Conservation (phyloP, 768 basidiomycete species). For the Panaeolus papilionaceus region DNA sequence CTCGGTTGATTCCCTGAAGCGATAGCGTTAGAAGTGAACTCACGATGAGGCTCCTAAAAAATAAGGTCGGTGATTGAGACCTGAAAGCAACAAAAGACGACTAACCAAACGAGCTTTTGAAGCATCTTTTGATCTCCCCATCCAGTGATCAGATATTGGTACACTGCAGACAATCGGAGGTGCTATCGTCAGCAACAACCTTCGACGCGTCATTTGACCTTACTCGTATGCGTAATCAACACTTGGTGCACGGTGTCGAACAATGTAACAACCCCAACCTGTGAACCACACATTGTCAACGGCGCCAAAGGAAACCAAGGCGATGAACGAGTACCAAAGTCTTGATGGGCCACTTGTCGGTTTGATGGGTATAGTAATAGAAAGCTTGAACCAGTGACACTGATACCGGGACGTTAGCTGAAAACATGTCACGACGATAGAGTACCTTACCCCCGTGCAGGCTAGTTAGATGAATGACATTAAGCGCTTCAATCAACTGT, state of each 20-base stretch:
- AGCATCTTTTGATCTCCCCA: conserved; percentile 30
- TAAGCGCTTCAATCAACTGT: not conserved
- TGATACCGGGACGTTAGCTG: conserved; percentile 27
- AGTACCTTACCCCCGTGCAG: conserved; percentile 53
- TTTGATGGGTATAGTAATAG: conserved; percentile 59
- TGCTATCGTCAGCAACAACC: not conserved
- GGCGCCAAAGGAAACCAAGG: not conserved
- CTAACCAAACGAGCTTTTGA: conserved; percentile 30
- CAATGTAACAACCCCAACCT: conserved; percentile 57
- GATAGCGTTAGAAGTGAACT: conserved; percentile 1
- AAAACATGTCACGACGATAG: not conserved
- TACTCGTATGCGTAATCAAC: conserved; percentile 58
- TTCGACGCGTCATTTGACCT: conserved; percentile 18
- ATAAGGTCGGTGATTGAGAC: not conserved
- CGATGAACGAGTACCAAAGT: conserved; percentile 39
- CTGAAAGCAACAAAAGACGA: not conserved
- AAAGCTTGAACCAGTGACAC: conserved; percentile 62
- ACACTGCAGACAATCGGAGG: conserved; percentile 23
- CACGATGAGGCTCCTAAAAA: conserved; percentile 31
- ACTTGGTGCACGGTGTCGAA: conserved; percentile 61
- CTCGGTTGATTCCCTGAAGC: not conserved
- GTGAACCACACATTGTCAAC: not conserved
- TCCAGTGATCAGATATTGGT: conserved; percentile 29
- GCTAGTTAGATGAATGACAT: conserved; percentile 32
- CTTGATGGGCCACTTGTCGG: conserved; percentile 55